These are phyloP conservation scores for Butyriboletus loyo DNA, from an alignment of 768 basidiomycete genomes.

Conservation along the genomic window DNA sequence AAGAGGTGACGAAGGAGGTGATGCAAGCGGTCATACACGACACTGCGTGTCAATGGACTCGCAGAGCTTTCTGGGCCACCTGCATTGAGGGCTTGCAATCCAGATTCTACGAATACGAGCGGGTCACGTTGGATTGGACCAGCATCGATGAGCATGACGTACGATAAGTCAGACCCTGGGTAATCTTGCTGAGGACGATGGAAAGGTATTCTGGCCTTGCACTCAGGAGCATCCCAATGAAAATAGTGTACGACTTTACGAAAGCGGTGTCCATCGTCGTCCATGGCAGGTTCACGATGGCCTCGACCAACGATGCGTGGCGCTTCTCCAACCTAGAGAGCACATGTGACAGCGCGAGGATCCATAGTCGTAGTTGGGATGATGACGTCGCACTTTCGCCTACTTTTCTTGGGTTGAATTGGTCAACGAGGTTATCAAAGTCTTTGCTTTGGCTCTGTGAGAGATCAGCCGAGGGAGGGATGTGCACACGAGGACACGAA, in stretches of 20 bases:
- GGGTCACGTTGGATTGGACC: conserved; percentile 1
- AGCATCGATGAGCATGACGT: conserved; percentile 32
- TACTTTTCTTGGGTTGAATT: conserved; percentile 63
- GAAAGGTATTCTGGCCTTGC: conserved; percentile 90
- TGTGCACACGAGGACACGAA: conserved; percentile 36
- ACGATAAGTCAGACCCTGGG: conserved; percentile 90
- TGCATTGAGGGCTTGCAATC: conserved; percentile 58
- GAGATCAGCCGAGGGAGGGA: conserved; percentile 11
- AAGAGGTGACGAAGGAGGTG: conserved; percentile 83
- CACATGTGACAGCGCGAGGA: conserved; percentile 85
- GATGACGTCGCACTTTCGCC: conserved; percentile 32
- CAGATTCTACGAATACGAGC: conserved; percentile 54
- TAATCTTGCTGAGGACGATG: conserved; percentile 75
- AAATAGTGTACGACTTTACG: conserved; percentile 85
- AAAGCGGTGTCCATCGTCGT: conserved; percentile 82
- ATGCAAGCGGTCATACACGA: conserved; percentile 86
- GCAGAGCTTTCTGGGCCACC: conserved; percentile 62
- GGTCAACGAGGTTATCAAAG: conserved; percentile 86
- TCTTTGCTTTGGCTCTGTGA: conserved; percentile 68
- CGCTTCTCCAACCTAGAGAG: conserved; percentile 84
- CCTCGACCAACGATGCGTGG: conserved; percentile 79
- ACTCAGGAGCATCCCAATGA: conserved; percentile 88
- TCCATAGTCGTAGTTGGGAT: conserved; percentile 70
- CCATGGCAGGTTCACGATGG: conserved; percentile 89
- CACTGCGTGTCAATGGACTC: conserved; percentile 71